phyloP scores from a whole-genome alignment of 345 rosid species.

The Euphorbia tirucalli region DNA sequence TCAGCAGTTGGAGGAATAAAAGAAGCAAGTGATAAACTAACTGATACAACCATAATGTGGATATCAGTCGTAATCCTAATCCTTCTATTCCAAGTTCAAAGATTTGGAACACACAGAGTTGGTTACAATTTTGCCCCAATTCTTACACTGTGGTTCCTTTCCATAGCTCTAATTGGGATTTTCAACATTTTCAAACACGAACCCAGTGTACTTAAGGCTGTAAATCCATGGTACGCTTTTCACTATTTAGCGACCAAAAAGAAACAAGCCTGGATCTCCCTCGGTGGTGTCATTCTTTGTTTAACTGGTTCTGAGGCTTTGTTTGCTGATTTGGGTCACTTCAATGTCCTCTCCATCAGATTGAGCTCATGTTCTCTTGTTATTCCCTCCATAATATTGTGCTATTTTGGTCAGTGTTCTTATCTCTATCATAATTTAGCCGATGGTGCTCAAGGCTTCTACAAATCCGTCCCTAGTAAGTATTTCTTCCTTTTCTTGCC shows the following conservation, averaged over 20 bases:
- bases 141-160: constrained; percentile 39
- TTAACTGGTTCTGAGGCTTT: constrained; percentile 66
- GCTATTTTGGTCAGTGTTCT: constrained; percentile 40
- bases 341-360: constrained; percentile 43
- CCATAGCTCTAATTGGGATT: constrained; percentile 36
- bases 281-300: constrained; percentile 69
- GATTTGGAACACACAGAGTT: constrained; percentile 52
- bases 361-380: constrained; percentile 38
- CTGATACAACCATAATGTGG: constrained; percentile 26
- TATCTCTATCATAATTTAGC: constrained; percentile 22
- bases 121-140: constrained; percentile 49
- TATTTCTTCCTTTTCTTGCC: not conserved
- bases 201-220: constrained; percentile 31
- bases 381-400: constrained; percentile 39
- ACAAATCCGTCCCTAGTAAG: constrained; percentile 31
- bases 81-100: constrained; percentile 41
- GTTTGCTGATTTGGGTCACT: constrained; percentile 63
- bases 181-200: constrained; percentile 43
- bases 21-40: constrained; percentile 29
- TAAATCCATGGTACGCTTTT: constrained; percentile 57
- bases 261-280: constrained; percentile 54
- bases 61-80: constrained; percentile 41
- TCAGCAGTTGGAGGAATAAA: constrained; percentile 54
- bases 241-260: constrained; percentile 55
- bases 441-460: constrained; percentile 22